These are phyloP conservation scores for Termitomyces sp. DNA, from an alignment of 768 basidiomycete genomes.

Conservation along the genomic window DNA sequence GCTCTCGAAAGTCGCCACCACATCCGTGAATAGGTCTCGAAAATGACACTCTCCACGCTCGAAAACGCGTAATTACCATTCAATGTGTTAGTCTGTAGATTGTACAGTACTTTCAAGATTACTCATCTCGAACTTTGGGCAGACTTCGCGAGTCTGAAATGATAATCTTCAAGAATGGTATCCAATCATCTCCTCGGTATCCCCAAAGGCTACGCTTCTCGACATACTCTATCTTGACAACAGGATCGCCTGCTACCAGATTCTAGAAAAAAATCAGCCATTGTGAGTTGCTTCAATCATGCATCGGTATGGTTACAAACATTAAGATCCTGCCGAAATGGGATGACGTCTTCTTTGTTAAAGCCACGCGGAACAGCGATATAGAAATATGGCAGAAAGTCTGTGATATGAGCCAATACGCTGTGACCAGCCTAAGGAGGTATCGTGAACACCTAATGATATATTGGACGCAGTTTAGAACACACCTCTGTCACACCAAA, in stretches of 20 bases:
- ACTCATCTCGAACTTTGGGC: constrained; percentile 92
- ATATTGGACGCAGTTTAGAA: neutral
- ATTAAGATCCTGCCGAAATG: constrained; percentile 69
- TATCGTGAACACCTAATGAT: neutral
- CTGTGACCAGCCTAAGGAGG: constrained; percentile 71
- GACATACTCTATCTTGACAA: constrained; percentile 52
- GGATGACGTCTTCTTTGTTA: constrained; percentile 51
- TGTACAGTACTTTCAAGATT: neutral
- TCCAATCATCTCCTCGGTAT: constrained; percentile 74
- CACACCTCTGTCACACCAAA: constrained; percentile 87
- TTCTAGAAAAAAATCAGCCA: constrained; percentile 19
- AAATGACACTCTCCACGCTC: constrained; percentile 72
- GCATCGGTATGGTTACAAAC: constrained; percentile 39
- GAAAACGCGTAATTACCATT: constrained; percentile 46
- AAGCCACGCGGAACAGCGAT: constrained; percentile 85
- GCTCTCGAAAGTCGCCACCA: constrained; percentile 80
- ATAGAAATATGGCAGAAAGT: constrained; percentile 93
- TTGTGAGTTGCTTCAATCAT: neutral
- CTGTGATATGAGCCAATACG: constrained; percentile 75
- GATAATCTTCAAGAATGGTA: constrained; percentile 83
- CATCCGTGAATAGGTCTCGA: constrained; percentile 47
- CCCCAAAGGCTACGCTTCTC: constrained; percentile 78
- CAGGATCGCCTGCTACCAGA: constrained; percentile 25
- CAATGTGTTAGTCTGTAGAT: constrained; percentile 9
- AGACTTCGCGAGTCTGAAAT: constrained; percentile 66